Evolutionary conservation across 495 filamentous ascomycete genomes (phyloP).

Genomic region (Podospora sp.): DNA sequence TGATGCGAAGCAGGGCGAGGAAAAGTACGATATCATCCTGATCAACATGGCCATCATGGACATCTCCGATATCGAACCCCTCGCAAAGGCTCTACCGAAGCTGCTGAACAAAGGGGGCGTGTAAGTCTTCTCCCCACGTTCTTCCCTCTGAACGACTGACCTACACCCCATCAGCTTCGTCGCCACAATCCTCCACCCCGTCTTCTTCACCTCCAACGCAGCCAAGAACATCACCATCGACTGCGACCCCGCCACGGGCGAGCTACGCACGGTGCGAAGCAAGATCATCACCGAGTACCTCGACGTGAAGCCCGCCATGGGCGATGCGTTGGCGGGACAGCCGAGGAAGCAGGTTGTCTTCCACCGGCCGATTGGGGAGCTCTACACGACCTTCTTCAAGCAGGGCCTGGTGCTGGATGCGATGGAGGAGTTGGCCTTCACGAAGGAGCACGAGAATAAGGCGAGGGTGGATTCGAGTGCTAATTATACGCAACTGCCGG

Average conservation of each 20-base stretch:
- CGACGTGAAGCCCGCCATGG: conserved; percentile 38
- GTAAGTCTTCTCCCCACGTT: conserved; percentile 27
- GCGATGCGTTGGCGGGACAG: conserved; percentile 36
- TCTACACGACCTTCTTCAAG: conserved; percentile 42
- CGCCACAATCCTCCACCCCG: conserved; percentile 47
- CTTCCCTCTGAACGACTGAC: not conserved
- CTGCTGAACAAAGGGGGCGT: conserved; percentile 42
- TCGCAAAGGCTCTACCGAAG: conserved; percentile 37
- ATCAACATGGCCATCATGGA: conserved; percentile 55
- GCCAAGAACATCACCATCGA: conserved; percentile 34
- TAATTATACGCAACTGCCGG: conserved; percentile 45
- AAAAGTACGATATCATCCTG: conserved; percentile 36
- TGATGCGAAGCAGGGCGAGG: not conserved
- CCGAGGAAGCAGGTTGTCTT: conserved; percentile 42
- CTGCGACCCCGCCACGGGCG: conserved; percentile 28
- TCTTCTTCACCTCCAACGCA: conserved; percentile 46
- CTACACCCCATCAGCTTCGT: conserved; percentile 38
- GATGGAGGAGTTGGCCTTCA: conserved; percentile 46
- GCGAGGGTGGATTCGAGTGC: conserved; percentile 32
- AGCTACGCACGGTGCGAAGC: conserved; percentile 29
- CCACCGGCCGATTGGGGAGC: conserved; percentile 45
- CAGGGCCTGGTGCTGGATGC: conserved; percentile 44
- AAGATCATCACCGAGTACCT: conserved; percentile 41
- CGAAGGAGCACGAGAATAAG: conserved; percentile 26
- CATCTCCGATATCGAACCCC: conserved; percentile 37